Evolutionary conservation across 768 basidiomycete species (phyloP), one percentile per base, ranked within the genome.

Genomic region (Xerocomellus amylosporus): DNA sequence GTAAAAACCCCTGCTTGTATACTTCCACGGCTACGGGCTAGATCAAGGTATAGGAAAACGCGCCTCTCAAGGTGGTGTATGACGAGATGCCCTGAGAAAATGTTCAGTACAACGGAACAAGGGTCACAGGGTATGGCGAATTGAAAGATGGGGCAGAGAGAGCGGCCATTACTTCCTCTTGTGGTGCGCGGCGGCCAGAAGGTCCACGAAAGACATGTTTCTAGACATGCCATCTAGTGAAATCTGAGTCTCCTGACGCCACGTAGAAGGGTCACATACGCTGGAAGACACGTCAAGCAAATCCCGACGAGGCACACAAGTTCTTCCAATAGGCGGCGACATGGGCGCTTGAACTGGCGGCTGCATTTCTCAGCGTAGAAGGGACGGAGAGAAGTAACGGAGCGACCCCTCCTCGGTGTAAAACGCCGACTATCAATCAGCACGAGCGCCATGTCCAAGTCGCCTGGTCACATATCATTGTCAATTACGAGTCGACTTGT

Each of bases 331-430:
- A 74, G n/a, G n/a, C n/a, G 19, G 72, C 51, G 15, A 73, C 24
- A 13, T 54, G 54, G 22, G 50, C 51, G 8, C 43, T 54, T 17
- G 51, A 49, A 37, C 30, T 42, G 17, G 56, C 2, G 12, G 46
- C 14, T 10, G 55, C 12, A 37, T 53, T 38, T 4, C 26, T 41
- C 26, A 74, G 54, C 13, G 42, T 39, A 13, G 66, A 65, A 49
- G 71, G 71, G 8, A 76, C 62, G 41, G 63, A 60, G 31, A 75
- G 59, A 30, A 71, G 64, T 19, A 74, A 75, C 7, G 69, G 74
- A 17, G 74, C 66, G n/a, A 76, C 63, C 17, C 74, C 74, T 41
- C 73, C 75, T 55, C 76, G 75, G 34, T 75, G 74, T 30, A 75
- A 51, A 42, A 76, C 6, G 14, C 74, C 75, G 36, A 74, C n/a